Evolutionary conservation across 768 basidiomycete species (phyloP).

Genomic region (Boletellus emodensis): DNA sequence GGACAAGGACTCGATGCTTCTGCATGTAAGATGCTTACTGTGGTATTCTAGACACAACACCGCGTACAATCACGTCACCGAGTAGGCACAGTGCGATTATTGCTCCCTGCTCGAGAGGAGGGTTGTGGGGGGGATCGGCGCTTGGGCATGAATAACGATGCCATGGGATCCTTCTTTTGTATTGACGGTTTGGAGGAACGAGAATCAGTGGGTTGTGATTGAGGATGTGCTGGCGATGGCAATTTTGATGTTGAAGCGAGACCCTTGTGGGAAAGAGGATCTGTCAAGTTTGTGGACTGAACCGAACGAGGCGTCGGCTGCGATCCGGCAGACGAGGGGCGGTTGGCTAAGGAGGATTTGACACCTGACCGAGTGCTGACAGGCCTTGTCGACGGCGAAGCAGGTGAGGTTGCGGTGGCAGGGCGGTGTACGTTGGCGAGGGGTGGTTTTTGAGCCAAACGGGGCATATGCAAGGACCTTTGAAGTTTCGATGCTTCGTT

Average conservation of each 20-base stretch:
- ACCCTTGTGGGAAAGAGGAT: conserved; percentile 11
- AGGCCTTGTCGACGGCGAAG: conserved; percentile 28
- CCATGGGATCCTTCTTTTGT: conserved; percentile 62
- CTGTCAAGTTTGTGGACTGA: conserved; percentile 22
- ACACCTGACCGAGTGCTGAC: conserved; percentile 46
- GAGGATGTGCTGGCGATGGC: conserved; percentile 8
- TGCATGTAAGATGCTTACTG: conserved; percentile 6
- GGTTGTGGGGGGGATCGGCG: conserved; percentile 60
- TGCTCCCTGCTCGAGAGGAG: conserved; percentile 32
- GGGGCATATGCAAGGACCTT: conserved; percentile 53
- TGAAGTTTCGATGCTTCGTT: conserved; percentile 66
- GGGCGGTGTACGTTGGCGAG: conserved; percentile 41
- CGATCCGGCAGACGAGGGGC: conserved; percentile 22
- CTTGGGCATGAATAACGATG: conserved; percentile 67
- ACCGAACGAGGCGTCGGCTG: conserved; percentile 26
- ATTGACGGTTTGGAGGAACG: conserved; percentile 36
- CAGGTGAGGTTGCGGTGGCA: conserved; percentile 33
- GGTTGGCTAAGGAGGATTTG: conserved; percentile 44
- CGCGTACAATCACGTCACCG: conserved; percentile 13
- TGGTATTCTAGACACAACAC: background rate
- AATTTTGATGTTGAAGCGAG: conserved; percentile 30
- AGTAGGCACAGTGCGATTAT: conserved; percentile 20
- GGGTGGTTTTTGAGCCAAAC: conserved; percentile 51
- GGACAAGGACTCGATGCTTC: conserved; percentile 2
- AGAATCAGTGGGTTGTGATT: conserved; percentile 23